Percentiles rank a stretch among this genome's conserved stretches.
Conservation (phyloP, 345 rosid species). For the Hirschfeldia incana region DNA sequence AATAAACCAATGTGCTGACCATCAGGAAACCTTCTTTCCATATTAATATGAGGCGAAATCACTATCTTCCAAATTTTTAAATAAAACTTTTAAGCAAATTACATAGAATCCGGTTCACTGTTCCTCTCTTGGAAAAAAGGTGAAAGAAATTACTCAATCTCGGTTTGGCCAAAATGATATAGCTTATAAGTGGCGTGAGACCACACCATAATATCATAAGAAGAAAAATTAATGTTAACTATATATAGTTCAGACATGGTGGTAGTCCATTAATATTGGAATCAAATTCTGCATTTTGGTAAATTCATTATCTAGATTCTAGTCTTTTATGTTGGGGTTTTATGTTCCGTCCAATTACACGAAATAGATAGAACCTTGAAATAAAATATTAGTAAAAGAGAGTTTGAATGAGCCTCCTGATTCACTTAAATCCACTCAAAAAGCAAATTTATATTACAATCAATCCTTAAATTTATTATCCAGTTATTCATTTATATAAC, state of each 20-base stretch:
- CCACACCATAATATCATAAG: conserved; percentile 21
- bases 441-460: background rate
- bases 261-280: conserved; percentile 38
- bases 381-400: background rate
- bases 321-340: conserved; percentile 20
- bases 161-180: conserved; percentile 22
- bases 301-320: conserved; percentile 30
- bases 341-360: conserved; percentile 23
- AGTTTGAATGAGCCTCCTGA: background rate
- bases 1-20: conserved; percentile 31
- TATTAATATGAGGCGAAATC: conserved; percentile 8
- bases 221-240: conserved; percentile 8
- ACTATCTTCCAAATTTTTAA: conserved; percentile 3
- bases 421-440: conserved; percentile 4
- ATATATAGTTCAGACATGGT: conserved; percentile 29
- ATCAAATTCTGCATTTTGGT: conserved; percentile 34
- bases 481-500: background rate
- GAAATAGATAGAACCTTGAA: background rate
- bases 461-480: background rate
- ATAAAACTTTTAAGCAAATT: conserved; percentile 6
- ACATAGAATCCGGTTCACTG: conserved; percentile 35
- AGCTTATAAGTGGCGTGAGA: conserved; percentile 31
- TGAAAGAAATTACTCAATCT: conserved; percentile 6
- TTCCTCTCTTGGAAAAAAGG: conserved; percentile 23
- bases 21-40: background rate